Conservation (phyloP, 306 rosid genomes). For the Dryas alaskensis region DNA sequence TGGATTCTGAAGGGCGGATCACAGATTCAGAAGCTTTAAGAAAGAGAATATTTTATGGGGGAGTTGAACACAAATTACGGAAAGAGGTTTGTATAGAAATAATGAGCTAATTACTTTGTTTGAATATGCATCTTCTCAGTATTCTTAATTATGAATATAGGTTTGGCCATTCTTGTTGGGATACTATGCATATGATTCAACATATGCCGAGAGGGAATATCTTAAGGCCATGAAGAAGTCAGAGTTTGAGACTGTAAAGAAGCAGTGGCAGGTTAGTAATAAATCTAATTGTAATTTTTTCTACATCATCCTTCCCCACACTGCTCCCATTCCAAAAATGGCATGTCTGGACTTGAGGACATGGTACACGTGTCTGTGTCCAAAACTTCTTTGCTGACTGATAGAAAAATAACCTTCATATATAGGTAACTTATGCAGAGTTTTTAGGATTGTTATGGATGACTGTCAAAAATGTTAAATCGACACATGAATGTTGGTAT, state of each 20-base stretch:
- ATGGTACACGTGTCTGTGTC: too few relatives aligned
- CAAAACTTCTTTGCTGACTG: neutral
- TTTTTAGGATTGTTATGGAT: neutral
- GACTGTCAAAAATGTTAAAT: neutral
- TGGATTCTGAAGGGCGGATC: conserved; percentile 93
- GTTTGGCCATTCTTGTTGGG: conserved; percentile 93
- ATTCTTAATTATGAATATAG: conserved; percentile 36
- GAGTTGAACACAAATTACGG: conserved; percentile 77
- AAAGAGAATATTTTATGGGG: conserved; percentile 94
- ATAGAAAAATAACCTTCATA: neutral
- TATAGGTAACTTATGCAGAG: too few relatives aligned
- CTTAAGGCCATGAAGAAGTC: conserved; percentile 63
- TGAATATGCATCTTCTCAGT: conserved; percentile 33
- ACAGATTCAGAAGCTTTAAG: conserved; percentile 67
- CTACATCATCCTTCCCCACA: neutral
- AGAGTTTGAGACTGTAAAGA: conserved; percentile 78
- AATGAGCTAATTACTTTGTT: conserved; percentile 19
- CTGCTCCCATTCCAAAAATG: neutral
- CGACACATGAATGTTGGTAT: neutral
- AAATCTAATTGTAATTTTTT: conserved; percentile 9
- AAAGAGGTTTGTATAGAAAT: conserved; percentile 57
- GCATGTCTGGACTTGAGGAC: too few relatives aligned
- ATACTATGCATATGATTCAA: conserved; percentile 74
- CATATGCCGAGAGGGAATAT: conserved; percentile 91
- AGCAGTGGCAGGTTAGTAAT: conserved; percentile 90